Conservation (phyloP, 2,329 filamentous ascomycete genomes). For the Phialocephala sp. region DNA sequence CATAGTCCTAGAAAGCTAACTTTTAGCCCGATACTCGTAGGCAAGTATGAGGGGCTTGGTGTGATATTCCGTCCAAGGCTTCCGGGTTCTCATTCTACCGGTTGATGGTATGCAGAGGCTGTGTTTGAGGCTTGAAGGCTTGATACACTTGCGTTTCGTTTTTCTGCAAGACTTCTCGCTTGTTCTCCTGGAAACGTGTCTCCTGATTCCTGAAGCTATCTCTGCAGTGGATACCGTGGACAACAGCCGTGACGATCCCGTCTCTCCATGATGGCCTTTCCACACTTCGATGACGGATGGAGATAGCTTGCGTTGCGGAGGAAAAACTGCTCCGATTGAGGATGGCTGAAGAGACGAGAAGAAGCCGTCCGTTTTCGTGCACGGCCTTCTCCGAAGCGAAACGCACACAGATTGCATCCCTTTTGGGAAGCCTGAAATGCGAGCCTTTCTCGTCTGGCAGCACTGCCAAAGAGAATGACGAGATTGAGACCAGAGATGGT, state of each 20-base stretch:
- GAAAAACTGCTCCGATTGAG: background rate
- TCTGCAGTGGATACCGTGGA: background rate
- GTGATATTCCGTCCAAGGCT: background rate
- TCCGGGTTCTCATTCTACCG: conserved; percentile 3
- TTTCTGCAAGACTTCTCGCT: conserved; percentile 7
- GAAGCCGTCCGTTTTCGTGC: conserved; percentile 1
- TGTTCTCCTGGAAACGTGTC: background rate
- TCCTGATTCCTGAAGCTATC: background rate
- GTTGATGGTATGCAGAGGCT: background rate
- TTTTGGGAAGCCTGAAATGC: background rate
- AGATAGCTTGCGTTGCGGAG: background rate
- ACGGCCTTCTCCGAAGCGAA: background rate
- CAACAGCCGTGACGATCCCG: conserved; percentile 4
- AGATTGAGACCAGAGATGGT: background rate
- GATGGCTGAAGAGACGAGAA: background rate
- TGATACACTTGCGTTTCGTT: conserved; percentile 7
- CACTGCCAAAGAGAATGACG: background rate
- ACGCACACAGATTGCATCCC: background rate
- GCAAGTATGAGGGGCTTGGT: background rate
- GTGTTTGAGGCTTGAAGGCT: conserved; percentile 9
- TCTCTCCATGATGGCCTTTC: background rate
- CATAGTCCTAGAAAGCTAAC: background rate
- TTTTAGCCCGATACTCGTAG: background rate
- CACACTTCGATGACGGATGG: background rate
- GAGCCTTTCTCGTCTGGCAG: background rate